Percentiles rank a stretch among this genome's conserved stretches.
These are phyloP conservation scores for Dryas octopetala DNA, from an alignment of 306 rosid species.

Conservation along the genomic window DNA sequence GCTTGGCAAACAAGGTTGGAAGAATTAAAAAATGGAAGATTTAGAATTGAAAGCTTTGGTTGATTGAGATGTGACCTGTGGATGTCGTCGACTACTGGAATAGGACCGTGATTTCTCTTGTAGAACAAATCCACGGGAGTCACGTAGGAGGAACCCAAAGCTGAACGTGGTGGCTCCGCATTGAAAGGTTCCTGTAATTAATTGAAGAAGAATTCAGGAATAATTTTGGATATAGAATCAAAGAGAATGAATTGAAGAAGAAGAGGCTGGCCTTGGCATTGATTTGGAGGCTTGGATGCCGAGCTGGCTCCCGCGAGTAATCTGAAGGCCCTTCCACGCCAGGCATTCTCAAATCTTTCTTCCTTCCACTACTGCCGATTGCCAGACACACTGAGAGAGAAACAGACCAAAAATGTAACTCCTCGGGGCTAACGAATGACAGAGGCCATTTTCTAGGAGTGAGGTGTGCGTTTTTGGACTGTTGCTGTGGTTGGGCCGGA, in stretches of 20 bases:
- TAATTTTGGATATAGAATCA: background rate
- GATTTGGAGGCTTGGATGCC: conserved; percentile 55
- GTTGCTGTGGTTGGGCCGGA: background rate
- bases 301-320: conserved; percentile 73
- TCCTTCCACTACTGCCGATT: background rate
- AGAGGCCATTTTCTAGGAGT: background rate
- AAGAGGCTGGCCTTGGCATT: conserved; percentile 55
- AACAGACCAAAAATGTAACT: background rate
- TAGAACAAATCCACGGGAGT: conserved; percentile 83
- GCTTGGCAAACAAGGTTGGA: conserved; percentile 25
- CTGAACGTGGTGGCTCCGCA: conserved; percentile 81
- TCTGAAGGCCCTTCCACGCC: conserved; percentile 66
- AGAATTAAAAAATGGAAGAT: background rate
- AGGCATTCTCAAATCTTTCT: conserved; percentile 46
- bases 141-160: conserved; percentile 56
- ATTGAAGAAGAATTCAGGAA: background rate
- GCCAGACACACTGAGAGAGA: background rate
- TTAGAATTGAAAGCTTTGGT: background rate
- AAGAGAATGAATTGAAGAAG: background rate
- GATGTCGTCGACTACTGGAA: conserved; percentile 66
- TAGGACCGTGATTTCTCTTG: conserved; percentile 93
- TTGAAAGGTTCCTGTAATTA: conserved; percentile 73
- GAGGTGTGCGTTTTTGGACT: background rate
- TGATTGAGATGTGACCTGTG: conserved; percentile 44
- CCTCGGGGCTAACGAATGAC: background rate